Conservation (phyloP, 2,329 filamentous ascomycete species). For the Fusarium proliferatum region DNA sequence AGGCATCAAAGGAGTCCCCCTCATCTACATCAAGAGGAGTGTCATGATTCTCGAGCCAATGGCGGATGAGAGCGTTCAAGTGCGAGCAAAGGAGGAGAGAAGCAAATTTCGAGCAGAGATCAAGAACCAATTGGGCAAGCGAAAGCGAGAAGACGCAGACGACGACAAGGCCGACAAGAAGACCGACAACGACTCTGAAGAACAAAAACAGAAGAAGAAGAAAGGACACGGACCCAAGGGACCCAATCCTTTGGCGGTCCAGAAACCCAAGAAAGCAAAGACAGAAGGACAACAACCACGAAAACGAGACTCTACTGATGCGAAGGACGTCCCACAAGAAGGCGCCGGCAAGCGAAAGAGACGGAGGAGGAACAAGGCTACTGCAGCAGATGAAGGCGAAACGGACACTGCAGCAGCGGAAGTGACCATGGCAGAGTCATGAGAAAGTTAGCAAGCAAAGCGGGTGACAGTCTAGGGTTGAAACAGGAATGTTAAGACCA, state of each 20-base stretch:
- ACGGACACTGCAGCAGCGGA: constrained; percentile 14
- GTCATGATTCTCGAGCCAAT: constrained; percentile 81
- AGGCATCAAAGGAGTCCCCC: constrained; percentile 75
- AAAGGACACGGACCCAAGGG: constrained; percentile 71
- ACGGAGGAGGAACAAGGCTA: constrained; percentile 47
- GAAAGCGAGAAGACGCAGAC: constrained; percentile 61
- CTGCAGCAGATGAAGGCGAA: constrained; percentile 24
- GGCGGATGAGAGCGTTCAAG: constrained; percentile 72
- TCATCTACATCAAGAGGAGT: constrained; percentile 82
- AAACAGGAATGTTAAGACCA: constrained; percentile 34
- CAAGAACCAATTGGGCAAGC: constrained; percentile 62
- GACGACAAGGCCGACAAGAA: constrained; percentile 43
- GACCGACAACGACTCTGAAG: constrained; percentile 11
- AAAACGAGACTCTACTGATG: constrained; percentile 49
- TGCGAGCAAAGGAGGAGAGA: constrained; percentile 75
- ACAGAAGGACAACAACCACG: constrained; percentile 43
- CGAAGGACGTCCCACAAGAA: constrained; percentile 38
- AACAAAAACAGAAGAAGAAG: constrained; percentile 63
- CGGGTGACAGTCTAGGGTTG: constrained; percentile 3
- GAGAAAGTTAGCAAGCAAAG: constrained; percentile 16
- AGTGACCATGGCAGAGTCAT: constrained; percentile 33
- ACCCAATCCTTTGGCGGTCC: constrained; percentile 77
- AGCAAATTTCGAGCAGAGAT: constrained; percentile 79
- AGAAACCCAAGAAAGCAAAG: constrained; percentile 72
- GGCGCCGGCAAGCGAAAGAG: constrained; percentile 48